These are phyloP conservation scores for Bipolaris cookei DNA, from an alignment of 2,329 filamentous ascomycete species.

Conservation along the genomic window DNA sequence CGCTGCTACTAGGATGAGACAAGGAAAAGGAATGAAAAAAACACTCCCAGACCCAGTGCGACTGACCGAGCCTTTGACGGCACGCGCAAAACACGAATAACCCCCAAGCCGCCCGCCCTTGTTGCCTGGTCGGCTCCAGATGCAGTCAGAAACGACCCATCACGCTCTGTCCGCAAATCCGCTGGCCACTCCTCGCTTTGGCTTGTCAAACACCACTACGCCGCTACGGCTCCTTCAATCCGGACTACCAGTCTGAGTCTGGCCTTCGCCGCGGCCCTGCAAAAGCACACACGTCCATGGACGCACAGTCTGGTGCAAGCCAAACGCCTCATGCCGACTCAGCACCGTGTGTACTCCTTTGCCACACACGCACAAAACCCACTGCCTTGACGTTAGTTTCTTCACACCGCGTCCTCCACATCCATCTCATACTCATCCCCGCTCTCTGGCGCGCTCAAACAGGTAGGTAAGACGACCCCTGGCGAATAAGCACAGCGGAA, in stretches of 20 bases:
- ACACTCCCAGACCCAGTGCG: neutral
- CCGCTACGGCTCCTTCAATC: slow-evolving; percentile 11
- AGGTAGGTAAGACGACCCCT: slow-evolving; percentile 37
- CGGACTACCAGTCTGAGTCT: slow-evolving; percentile 2
- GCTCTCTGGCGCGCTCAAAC: slow-evolving; percentile 19
- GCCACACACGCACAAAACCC: slow-evolving; percentile 21
- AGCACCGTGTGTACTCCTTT: slow-evolving; percentile 15
- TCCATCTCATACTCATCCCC: slow-evolving; percentile 15
- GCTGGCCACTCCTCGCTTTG: slow-evolving; percentile 8
- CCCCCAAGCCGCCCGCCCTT: neutral
- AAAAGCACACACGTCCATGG: slow-evolving; percentile 14
- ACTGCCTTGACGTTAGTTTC: slow-evolving; percentile 36
- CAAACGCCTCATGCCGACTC: slow-evolving; percentile 16
- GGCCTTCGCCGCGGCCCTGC: slow-evolving; percentile 6
- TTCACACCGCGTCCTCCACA: slow-evolving; percentile 24
- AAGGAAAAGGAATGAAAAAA: neutral
- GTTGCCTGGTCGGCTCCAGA: neutral
- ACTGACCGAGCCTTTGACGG: neutral
- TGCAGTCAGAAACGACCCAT: neutral
- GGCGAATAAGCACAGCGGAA: slow-evolving; percentile 14
- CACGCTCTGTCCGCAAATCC: neutral
- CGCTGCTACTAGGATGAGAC: neutral
- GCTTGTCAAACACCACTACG: slow-evolving; percentile 6
- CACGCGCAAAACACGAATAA: neutral
- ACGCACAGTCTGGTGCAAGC: slow-evolving; percentile 11